Base-by-base conservation (phyloP, 2,329 filamentous ascomycete species). In the Fusarium globosum region DNA sequence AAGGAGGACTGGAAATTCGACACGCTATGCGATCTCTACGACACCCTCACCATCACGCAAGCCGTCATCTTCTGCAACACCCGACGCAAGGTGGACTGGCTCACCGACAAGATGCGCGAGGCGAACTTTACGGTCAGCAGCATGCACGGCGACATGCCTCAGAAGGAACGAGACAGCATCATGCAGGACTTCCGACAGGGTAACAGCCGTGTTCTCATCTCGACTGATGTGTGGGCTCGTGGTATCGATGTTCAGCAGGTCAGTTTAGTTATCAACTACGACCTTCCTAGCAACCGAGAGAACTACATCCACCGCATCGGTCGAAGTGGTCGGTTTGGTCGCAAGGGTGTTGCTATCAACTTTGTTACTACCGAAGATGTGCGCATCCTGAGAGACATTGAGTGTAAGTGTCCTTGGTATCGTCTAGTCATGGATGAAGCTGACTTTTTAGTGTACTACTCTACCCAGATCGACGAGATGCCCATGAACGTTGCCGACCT, bases 1-100 rank as follows among this genome's bases (percentile, higher is more conserved):
- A 98, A 98, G 87, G 96, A 99, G 83, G 96, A 98, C 82, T 99
- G 96, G 96, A 99, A 99, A 84, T 97, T 99, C 78, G 96, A 99
- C 82, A 99, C 96, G 6, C 91, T 99, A 9, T 98, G 95, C 84
- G 96, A 99, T 85, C 92, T 99, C 65, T 99, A 99, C 88, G 96
- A 99, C 82, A 98, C 96, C 18, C 89, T 99, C 49, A 99, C 96
- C 62, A 98, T 99, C 81, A 98, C 96, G 21, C 96, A 98, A 86
- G 96, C 96, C 51, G 96, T 99, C 82, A 99, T 99, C 82, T 99
- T 99, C 88, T 99, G 96, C 89, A 99, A 99, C 85, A 99, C 96
- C 12, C 92, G 96, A 76, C 91, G 96, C 83, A 99, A 99, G 93
- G 96, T 99, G 60, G 96, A 99, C 83, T 99, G 96, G 96, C 87